These are phyloP conservation scores for Monilinia aucupariae DNA, from an alignment of 2,329 filamentous ascomycete genomes.

Conservation along the genomic window DNA sequence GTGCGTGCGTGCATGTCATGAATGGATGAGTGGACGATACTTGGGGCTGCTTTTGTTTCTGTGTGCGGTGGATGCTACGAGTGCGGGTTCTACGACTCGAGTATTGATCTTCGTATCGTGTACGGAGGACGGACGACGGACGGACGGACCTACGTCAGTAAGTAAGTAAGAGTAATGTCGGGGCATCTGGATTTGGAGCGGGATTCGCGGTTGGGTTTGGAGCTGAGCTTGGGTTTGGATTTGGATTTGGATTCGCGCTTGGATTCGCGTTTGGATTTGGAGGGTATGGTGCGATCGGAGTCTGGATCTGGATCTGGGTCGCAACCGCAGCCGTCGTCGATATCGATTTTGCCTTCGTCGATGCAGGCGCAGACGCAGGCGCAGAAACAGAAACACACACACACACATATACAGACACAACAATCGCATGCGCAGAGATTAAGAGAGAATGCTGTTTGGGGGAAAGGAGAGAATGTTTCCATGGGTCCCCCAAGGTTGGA, in stretches of 20 bases:
- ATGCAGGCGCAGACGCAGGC: neutral
- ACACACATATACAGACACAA: neutral
- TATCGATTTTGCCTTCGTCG: neutral
- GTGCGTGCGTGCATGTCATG: too few species aligned
- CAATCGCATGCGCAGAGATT: slow-evolving; percentile 16
- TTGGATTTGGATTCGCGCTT: neutral
- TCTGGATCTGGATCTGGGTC: neutral
- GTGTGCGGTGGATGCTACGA: too few species aligned
- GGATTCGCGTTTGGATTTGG: neutral
- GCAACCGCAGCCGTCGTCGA: neutral
- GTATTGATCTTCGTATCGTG: too few species aligned
- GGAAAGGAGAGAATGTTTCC: slow-evolving; percentile 12
- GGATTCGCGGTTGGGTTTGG: neutral
- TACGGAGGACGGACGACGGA: too few species aligned
- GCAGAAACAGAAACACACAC: neutral
- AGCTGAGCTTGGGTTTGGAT: neutral
- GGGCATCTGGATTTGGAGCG: too few species aligned
- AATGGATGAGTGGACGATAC: too few species aligned
- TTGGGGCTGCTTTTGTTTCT: too few species aligned
- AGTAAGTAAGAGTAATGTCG: too few species aligned
- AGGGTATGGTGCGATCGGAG: neutral
- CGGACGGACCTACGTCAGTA: too few species aligned
- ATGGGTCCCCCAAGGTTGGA: slow-evolving; percentile 22
- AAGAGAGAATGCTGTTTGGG: slow-evolving; percentile 15
- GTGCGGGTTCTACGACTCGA: too few species aligned